Evolutionary conservation across 2,329 filamentous ascomycete species (phyloP).

Genomic region (Aspergillus pseudotamarii): DNA sequence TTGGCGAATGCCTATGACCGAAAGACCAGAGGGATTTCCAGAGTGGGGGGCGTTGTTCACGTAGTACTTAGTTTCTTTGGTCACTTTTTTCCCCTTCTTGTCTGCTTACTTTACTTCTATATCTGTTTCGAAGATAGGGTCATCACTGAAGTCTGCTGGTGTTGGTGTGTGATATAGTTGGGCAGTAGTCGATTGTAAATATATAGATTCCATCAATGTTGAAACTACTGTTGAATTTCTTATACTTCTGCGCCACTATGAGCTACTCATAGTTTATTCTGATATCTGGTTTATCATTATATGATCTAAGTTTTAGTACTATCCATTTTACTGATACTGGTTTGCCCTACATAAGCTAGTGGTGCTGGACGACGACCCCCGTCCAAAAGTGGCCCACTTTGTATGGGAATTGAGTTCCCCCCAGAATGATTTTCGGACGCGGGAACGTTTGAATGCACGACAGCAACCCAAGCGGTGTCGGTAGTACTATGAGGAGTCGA

Average conservation of each 20-base stretch:
- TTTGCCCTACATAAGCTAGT: no score
- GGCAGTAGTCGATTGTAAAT: neutral
- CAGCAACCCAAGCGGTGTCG: conserved; percentile 1
- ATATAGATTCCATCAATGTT: no score
- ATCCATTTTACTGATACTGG: neutral
- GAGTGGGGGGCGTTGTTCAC: neutral
- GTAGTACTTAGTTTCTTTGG: neutral
- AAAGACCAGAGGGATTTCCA: neutral
- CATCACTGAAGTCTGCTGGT: no score
- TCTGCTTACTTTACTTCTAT: no score
- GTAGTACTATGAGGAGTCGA: conserved; percentile 8
- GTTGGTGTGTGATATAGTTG: neutral
- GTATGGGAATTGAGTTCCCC: conserved; percentile 20
- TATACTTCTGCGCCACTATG: no score
- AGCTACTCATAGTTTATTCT: no score
- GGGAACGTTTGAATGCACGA: conserved; percentile 16
- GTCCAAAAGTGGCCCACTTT: conserved; percentile 20
- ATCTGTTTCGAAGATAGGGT: no score
- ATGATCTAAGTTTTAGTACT: no score
- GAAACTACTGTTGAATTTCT: no score
- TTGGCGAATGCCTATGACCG: neutral
- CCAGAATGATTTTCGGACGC: conserved; percentile 18
- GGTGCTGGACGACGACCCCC: no score
- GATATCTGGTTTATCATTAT: no score
- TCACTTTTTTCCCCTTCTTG: neutral